Evolutionary conservation across 169 alveolate species (phyloP).

Genomic region (Prorocentrum cordatum): DNA sequence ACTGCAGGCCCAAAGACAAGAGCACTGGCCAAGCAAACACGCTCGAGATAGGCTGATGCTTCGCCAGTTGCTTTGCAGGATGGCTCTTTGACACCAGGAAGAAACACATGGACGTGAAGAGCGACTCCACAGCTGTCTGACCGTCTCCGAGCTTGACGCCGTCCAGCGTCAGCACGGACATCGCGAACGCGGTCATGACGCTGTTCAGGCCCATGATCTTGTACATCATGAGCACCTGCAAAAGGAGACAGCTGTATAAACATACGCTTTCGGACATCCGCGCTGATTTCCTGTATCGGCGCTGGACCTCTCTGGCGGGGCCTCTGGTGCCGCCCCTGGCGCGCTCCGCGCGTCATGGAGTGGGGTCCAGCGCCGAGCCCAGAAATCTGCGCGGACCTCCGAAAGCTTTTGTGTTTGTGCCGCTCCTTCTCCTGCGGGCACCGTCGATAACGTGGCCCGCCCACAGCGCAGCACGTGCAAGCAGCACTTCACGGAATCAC

Average conservation of each 20-base stretch:
- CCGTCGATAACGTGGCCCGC: constrained; percentile 90
- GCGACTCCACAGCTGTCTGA: constrained; percentile 85
- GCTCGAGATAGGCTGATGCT: neutral
- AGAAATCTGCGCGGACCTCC: no score
- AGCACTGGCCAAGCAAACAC: constrained; percentile 61
- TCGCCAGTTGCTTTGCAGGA: neutral
- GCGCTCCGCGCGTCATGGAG: no score
- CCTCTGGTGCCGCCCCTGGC: no score
- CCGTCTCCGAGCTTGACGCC: constrained; percentile 95
- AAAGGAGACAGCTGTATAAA: neutral
- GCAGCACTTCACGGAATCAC: constrained; percentile 49
- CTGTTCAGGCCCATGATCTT: constrained; percentile 91
- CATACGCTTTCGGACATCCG: no score
- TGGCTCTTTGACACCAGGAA: constrained; percentile 9
- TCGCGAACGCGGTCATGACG: constrained; percentile 88
- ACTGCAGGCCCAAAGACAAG: neutral
- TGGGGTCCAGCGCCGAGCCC: no score
- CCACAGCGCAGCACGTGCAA: constrained; percentile 87
- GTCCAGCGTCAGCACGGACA: constrained; percentile 90
- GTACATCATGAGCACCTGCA: constrained; percentile 71
- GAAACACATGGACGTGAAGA: constrained; percentile 74
- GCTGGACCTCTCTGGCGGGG: no score
- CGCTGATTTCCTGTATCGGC: no score
- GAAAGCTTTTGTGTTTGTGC: no score
- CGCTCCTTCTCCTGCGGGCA: no score